A percentile compares a stretch with the other conserved stretches of the same genome.
phyloP scores from a whole-genome alignment of 176 grass and related monocot genomes.

The Phoenix dactylifera region DNA sequence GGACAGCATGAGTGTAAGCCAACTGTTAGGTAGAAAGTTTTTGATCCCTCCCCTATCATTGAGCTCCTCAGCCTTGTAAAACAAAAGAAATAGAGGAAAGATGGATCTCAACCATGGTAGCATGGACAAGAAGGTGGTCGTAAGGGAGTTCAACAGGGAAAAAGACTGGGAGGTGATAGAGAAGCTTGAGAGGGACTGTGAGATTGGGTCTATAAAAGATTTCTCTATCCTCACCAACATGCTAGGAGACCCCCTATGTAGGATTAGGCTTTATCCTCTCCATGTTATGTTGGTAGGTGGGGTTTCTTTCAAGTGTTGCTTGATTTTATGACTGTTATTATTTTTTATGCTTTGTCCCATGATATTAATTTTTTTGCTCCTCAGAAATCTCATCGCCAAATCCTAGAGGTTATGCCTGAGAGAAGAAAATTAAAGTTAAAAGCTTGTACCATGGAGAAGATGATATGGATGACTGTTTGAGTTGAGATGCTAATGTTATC shows the following conservation, averaged over 20 bases:
- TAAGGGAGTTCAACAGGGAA: conserved; percentile 13
- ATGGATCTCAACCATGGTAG: conserved; percentile 12
- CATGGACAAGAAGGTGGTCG: background rate
- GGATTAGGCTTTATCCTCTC: conserved; percentile 20
- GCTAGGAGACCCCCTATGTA: conserved; percentile 25
- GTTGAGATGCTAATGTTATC: too few relatives aligned
- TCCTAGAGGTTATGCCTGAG: too few relatives aligned
- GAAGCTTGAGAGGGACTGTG: conserved; percentile 25
- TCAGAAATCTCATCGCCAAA: too few relatives aligned
- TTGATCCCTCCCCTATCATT: background rate
- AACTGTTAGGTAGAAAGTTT: too few relatives aligned
- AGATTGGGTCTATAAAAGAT: conserved; percentile 4
- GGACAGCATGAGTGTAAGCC: too few relatives aligned
- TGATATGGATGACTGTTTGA: too few relatives aligned
- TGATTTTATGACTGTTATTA: background rate
- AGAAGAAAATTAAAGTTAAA: too few relatives aligned
- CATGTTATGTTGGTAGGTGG: conserved; percentile 23
- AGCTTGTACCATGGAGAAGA: too few relatives aligned
- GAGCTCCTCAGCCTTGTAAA: background rate
- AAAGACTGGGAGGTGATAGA: conserved; percentile 11
- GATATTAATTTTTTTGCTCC: too few relatives aligned
- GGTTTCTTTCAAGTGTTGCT: background rate
- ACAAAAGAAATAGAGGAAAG: background rate
- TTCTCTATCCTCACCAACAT: conserved; percentile 19
- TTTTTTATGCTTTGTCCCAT: too few relatives aligned